Evolutionary conservation across 2,329 filamentous ascomycete genomes (phyloP).

Genomic region (Colletotrichum graminicola): DNA sequence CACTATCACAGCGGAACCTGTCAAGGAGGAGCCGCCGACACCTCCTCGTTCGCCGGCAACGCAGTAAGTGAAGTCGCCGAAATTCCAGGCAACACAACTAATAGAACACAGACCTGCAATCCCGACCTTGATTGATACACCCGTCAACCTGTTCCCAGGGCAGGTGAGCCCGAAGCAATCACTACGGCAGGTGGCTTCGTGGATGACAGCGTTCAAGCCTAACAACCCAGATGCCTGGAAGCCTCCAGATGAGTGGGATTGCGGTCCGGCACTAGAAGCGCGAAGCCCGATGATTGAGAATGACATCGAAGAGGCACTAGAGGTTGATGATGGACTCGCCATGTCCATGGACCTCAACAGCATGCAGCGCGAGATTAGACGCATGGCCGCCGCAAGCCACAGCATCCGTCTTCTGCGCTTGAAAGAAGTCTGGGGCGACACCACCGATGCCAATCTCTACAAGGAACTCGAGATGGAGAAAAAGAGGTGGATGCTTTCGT

Average conservation of each 20-base stretch:
- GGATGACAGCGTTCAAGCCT: conserved; percentile 47
- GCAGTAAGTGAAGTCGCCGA: conserved; percentile 45
- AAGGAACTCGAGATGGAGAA: conserved; percentile 66
- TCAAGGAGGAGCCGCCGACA: conserved; percentile 47
- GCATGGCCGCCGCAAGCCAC: conserved; percentile 66
- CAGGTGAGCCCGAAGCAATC: conserved; percentile 26
- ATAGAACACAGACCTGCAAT: conserved; percentile 6
- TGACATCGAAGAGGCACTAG: conserved; percentile 41
- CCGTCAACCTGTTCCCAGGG: conserved; percentile 39
- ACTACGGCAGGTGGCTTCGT: conserved; percentile 30
- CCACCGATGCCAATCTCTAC: conserved; percentile 61
- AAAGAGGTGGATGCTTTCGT: conserved; percentile 72
- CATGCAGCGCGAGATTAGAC: conserved; percentile 65
- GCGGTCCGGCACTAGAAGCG: conserved; percentile 47
- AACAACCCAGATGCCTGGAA: conserved; percentile 60
- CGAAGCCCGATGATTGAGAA: conserved; percentile 43
- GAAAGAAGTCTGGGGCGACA: conserved; percentile 62
- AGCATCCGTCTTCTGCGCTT: conserved; percentile 67
- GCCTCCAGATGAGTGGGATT: conserved; percentile 59
- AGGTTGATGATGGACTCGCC: conserved; percentile 44
- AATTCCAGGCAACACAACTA: neutral
- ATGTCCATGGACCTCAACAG: conserved; percentile 46
- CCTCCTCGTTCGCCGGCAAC: conserved; percentile 48
- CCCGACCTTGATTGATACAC: conserved; percentile 30
- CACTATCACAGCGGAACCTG: conserved; percentile 51